These are phyloP conservation scores for Colletotrichum tofieldiae DNA, from an alignment of 2,329 filamentous ascomycete genomes.

Conservation along the genomic window DNA sequence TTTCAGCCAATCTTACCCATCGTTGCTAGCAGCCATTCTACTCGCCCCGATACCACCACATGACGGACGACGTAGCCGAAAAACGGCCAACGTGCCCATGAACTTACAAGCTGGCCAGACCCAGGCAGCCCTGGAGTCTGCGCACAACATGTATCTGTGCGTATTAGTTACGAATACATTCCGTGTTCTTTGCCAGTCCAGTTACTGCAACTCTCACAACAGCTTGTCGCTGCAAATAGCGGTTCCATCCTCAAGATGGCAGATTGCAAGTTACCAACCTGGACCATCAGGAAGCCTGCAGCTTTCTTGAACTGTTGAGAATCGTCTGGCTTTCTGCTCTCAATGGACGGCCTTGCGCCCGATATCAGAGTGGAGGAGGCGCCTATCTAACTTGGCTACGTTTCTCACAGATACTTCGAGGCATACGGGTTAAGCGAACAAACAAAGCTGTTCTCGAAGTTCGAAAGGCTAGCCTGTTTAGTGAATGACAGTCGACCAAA, in stretches of 20 bases:
- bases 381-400: not conserved
- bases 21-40: not conserved
- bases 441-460: not conserved
- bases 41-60: not conserved
- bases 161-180: too few relatives aligned
- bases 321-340: not conserved
- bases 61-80: too few relatives aligned
- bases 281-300: too few relatives aligned
- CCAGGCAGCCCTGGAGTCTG: not conserved
- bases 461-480: not conserved
- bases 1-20: constrained; percentile 16
- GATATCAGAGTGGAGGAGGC: not conserved
- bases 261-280: not conserved
- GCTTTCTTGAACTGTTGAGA: not conserved
- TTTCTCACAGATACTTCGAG: not conserved
- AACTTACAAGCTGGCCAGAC: not conserved
- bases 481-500: not conserved
- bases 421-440: not conserved
- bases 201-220: not conserved
- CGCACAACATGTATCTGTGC: too few relatives aligned
- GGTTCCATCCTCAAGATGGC: not conserved
- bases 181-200: too few relatives aligned
- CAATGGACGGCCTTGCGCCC: not conserved
- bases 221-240: not conserved
- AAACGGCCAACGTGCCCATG: not conserved